These are phyloP conservation scores for Aspergillus cejpii DNA, from an alignment of 2,329 filamentous ascomycete species.

Conservation along the genomic window DNA sequence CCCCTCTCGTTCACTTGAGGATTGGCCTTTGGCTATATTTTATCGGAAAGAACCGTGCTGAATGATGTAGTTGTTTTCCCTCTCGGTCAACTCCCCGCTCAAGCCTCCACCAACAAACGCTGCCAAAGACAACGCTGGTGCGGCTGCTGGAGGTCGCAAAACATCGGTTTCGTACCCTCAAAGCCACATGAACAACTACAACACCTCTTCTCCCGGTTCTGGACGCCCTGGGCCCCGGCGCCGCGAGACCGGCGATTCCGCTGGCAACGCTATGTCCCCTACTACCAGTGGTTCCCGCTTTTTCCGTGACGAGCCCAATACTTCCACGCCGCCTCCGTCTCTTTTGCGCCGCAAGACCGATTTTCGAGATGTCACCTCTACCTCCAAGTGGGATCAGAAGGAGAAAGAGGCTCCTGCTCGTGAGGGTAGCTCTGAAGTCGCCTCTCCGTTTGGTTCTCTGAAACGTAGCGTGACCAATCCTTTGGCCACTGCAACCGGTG, in stretches of 20 bases:
- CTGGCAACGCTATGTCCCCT: conserved; percentile 47
- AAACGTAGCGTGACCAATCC: conserved; percentile 53
- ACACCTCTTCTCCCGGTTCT: conserved; percentile 65
- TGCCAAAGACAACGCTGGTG: conserved; percentile 49
- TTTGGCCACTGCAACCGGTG: conserved; percentile 45
- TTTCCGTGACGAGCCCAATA: conserved; percentile 47
- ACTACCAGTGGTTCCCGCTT: conserved; percentile 42
- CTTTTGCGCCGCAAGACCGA: conserved; percentile 58
- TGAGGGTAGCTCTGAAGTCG: conserved; percentile 37
- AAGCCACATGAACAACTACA: conserved; percentile 57
- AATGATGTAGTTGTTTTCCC: conserved; percentile 61
- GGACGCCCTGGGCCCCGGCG: conserved; percentile 70
- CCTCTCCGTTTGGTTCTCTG: conserved; percentile 48
- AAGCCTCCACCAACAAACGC: conserved; percentile 69
- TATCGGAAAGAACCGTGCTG: conserved; percentile 15
- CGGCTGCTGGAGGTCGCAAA: conserved; percentile 59
- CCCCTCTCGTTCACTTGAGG: background rate
- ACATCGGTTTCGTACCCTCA: conserved; percentile 66
- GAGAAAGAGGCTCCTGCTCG: conserved; percentile 43
- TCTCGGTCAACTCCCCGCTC: conserved; percentile 86
- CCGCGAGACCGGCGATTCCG: conserved; percentile 72
- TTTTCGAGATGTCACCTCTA: conserved; percentile 46
- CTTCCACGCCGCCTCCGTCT: conserved; percentile 55
- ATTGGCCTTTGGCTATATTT: conserved; percentile 1
- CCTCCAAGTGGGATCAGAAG: conserved; percentile 44